Percentiles rank a stretch among this genome's conserved stretches.
Conservation (phyloP, 345 rosid species). For the Populus davidiana region DNA sequence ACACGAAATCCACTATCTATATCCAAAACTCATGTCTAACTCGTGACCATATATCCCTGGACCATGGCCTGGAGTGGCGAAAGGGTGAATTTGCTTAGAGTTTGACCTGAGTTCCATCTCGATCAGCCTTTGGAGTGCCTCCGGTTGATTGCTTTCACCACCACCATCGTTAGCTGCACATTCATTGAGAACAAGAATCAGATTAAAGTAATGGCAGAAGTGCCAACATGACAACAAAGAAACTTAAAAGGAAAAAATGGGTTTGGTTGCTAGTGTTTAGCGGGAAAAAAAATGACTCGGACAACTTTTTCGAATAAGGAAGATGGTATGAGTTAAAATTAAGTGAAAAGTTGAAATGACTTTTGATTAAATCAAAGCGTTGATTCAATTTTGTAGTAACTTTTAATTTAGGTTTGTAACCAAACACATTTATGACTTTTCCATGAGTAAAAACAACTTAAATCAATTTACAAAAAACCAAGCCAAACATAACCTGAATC, state of each 20-base stretch:
- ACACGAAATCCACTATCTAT: conserved; percentile 39
- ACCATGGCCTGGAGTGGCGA: conserved; percentile 43
- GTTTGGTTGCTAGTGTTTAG: too few relatives aligned
- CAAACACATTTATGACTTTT: too few relatives aligned
- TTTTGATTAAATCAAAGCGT: too few relatives aligned
- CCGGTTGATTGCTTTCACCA: conserved; percentile 54
- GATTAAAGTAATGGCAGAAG: not conserved
- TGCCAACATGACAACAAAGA: not conserved
- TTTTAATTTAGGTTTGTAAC: too few relatives aligned
- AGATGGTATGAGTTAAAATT: too few relatives aligned
- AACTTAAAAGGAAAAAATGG: not conserved
- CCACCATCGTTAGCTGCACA: conserved; percentile 50
- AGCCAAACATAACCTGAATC: too few relatives aligned
- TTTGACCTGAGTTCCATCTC: conserved; percentile 75
- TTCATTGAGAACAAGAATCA: not conserved
- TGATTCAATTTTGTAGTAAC: too few relatives aligned
- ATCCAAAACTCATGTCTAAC: conserved; percentile 68
- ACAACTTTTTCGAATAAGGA: too few relatives aligned
- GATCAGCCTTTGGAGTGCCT: conserved; percentile 64
- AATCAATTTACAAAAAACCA: too few relatives aligned
- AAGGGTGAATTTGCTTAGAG: conserved; percentile 51
- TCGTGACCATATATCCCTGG: conserved; percentile 63
- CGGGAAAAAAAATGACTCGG: too few relatives aligned
- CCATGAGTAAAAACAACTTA: too few relatives aligned
- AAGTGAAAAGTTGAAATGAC: too few relatives aligned